A percentile compares a stretch with the other conserved stretches of the same genome.
Evolutionary conservation across 345 rosid genomes (phyloP).

Genomic region (Euclidium syriacum): DNA sequence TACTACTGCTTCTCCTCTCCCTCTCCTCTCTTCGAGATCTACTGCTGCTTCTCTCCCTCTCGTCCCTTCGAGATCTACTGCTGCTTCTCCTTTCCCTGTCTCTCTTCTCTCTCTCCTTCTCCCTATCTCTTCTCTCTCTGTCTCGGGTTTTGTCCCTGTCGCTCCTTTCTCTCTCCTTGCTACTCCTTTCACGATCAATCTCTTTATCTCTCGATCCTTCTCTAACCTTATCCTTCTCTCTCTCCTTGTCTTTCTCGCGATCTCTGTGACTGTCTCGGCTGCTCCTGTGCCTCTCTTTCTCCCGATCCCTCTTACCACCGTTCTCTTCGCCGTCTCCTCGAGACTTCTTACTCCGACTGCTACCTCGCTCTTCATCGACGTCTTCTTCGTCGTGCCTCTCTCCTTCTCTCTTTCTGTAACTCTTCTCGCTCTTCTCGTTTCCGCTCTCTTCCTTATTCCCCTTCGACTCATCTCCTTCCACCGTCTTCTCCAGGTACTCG

Average conservation of each 20-base stretch:
- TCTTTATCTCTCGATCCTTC: conserved; percentile 46
- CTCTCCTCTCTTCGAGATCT: no score
- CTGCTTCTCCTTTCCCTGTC: conserved; percentile 34
- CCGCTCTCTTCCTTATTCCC: conserved; percentile 40
- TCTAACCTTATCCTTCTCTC: conserved; percentile 35
- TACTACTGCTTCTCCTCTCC: no score
- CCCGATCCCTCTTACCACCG: conserved; percentile 43
- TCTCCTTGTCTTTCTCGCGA: conserved; percentile 33
- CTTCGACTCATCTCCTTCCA: conserved; percentile 42
- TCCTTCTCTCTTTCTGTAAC: conserved; percentile 63
- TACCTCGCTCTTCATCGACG: conserved; percentile 39
- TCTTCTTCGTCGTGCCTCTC: conserved; percentile 41
- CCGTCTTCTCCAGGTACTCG: conserved; percentile 92
- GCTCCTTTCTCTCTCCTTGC: conserved; percentile 38
- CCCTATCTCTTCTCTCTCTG: conserved; percentile 34
- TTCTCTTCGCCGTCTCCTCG: conserved; percentile 55
- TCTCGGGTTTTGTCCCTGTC: conserved; percentile 32
- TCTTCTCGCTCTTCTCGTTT: conserved; percentile 60
- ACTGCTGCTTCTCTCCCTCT: no score
- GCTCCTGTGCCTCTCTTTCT: conserved; percentile 46
- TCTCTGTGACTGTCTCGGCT: conserved; percentile 35
- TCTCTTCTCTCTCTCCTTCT: conserved; percentile 18
- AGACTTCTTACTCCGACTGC: conserved; percentile 52
- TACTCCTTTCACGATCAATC: conserved; percentile 33
- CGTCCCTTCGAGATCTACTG: no score